A percentile compares a stretch with the other conserved stretches of the same genome.
These are phyloP conservation scores for Diaporthe sp. DNA, from an alignment of 2,329 filamentous ascomycete genomes.

Conservation along the genomic window DNA sequence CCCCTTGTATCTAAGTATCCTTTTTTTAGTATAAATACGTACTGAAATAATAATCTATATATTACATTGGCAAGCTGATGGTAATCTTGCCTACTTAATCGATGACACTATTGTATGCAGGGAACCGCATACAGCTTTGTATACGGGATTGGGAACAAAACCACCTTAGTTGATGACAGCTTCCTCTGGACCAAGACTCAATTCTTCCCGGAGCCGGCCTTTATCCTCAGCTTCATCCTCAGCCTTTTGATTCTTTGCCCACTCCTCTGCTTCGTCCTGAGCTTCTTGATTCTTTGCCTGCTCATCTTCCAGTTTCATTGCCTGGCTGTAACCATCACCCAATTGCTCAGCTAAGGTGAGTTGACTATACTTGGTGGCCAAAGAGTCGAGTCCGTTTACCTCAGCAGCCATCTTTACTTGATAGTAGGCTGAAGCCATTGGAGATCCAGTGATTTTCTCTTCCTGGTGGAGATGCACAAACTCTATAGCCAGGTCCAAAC, in stretches of 20 bases:
- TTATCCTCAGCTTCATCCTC: background rate
- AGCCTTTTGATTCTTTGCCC: background rate
- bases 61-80: background rate
- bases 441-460: background rate
- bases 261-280: background rate
- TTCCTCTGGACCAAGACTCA: background rate
- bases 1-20: too few relatives aligned
- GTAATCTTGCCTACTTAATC: background rate
- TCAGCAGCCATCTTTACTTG: background rate
- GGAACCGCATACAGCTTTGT: too few relatives aligned
- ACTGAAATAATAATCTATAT: too few relatives aligned
- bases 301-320: background rate
- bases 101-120: too few relatives aligned
- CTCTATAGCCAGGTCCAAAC: background rate
- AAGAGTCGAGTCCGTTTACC: background rate
- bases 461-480: background rate
- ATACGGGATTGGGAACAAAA: too few relatives aligned
- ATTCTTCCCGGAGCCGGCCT: background rate
- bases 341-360: background rate
- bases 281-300: background rate
- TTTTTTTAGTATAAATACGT: too few relatives aligned
- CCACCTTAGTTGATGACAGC: background rate
- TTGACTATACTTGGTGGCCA: conserved; percentile 6
- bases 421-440: background rate
- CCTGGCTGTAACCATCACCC: background rate